Evolutionary conservation across 768 basidiomycete genomes (phyloP).

Genomic region (Trametes villosa): DNA sequence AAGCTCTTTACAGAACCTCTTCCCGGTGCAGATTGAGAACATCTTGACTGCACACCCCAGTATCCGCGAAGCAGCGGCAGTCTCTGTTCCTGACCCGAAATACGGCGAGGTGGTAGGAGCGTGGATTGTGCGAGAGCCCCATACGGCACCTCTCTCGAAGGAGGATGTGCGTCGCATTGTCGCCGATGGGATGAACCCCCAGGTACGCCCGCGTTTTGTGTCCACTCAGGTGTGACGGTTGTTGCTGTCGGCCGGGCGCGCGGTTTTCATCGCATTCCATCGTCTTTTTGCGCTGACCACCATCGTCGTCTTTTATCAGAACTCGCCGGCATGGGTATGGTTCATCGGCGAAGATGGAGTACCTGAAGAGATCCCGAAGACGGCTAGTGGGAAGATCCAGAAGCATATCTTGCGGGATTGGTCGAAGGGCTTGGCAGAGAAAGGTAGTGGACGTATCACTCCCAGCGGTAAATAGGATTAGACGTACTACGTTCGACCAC

Average conservation of each 20-base stretch:
- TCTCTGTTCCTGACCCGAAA: conserved; percentile 67
- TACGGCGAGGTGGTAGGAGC: conserved; percentile 84
- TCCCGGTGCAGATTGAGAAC: conserved; percentile 87
- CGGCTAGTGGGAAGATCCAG: conserved; percentile 86
- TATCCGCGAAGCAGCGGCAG: conserved; percentile 73
- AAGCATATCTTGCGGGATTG: conserved; percentile 77
- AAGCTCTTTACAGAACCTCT: conserved; percentile 65
- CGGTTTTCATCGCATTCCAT: too few species aligned
- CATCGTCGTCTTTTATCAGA: too few species aligned
- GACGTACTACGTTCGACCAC: too few species aligned
- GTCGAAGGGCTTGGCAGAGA: conserved; percentile 59
- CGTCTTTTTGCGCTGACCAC: too few species aligned
- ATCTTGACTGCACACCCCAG: conserved; percentile 55
- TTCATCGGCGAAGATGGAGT: conserved; percentile 71
- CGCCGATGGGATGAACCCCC: conserved; percentile 70
- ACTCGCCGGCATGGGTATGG: conserved; percentile 84
- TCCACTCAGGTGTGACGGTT: neutral
- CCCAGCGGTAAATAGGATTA: too few species aligned
- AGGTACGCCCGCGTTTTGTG: conserved; percentile 50
- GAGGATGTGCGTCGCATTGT: conserved; percentile 65
- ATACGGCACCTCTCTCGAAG: conserved; percentile 31
- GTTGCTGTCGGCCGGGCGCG: neutral
- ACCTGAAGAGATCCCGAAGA: conserved; percentile 71
- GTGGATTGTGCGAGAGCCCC: conserved; percentile 64
- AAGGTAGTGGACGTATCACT: too few species aligned